phyloP scores from a whole-genome alignment of 2,329 filamentous ascomycete genomes.

The Trichophyton mentagrophytes region DNA sequence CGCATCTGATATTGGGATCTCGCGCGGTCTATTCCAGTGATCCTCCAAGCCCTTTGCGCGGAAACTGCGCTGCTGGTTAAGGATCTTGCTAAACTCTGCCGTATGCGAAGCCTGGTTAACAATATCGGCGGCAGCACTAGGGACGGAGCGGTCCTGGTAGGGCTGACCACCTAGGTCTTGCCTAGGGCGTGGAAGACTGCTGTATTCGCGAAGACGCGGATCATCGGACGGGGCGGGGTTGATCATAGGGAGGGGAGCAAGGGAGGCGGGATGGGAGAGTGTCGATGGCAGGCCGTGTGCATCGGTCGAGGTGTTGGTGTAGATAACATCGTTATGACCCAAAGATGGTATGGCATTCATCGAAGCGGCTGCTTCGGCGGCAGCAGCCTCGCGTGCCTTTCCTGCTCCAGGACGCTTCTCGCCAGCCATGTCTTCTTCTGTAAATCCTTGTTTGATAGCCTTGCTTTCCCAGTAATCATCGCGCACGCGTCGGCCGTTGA shows the following conservation, averaged over 20 bases:
- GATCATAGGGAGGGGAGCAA: slow-evolving; percentile 70
- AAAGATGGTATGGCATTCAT: slow-evolving; percentile 44
- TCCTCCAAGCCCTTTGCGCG: slow-evolving; percentile 68
- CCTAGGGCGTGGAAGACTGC: slow-evolving; percentile 67
- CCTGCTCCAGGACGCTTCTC: slow-evolving; percentile 90
- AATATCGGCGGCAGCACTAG: slow-evolving; percentile 64
- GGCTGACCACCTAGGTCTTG: slow-evolving; percentile 80
- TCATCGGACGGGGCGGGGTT: slow-evolving; percentile 67
- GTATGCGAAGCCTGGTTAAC: slow-evolving; percentile 76
- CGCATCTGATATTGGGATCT: slow-evolving; percentile 51
- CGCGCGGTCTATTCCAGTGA: slow-evolving; percentile 72
- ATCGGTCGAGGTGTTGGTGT: slow-evolving; percentile 60
- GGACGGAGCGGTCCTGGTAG: slow-evolving; percentile 75
- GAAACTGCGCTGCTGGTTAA: slow-evolving; percentile 67
- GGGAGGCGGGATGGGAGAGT: slow-evolving; percentile 52
- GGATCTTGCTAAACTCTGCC: slow-evolving; percentile 75
- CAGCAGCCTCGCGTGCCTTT: slow-evolving; percentile 71
- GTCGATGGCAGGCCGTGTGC: slow-evolving; percentile 60
- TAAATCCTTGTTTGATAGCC: slow-evolving; percentile 93
- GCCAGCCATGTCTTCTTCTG: slow-evolving; percentile 86
- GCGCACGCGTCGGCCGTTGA: slow-evolving; percentile 75
- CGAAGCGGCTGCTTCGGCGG: slow-evolving; percentile 49
- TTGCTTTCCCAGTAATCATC: slow-evolving; percentile 99
- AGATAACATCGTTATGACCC: slow-evolving; percentile 75
- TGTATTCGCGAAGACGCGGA: slow-evolving; percentile 66